Evolutionary conservation across 2,329 filamentous ascomycete genomes (phyloP).

Genomic region (Scolecobasidium constrictum): DNA sequence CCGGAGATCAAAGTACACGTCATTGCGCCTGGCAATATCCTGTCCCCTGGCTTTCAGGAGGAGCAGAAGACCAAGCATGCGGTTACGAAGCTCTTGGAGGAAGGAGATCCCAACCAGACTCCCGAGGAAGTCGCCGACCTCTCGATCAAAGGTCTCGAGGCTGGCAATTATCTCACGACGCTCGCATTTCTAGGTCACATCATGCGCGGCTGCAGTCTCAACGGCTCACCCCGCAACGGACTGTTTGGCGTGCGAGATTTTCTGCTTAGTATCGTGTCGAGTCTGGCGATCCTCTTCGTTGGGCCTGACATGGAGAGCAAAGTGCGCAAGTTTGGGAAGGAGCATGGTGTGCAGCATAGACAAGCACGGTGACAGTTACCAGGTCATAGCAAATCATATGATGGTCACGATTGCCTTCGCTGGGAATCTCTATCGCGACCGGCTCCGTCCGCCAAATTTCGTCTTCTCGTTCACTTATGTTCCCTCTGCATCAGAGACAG

Average conservation of each 20-base stretch:
- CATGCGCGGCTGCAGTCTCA: slow-evolving; percentile 52
- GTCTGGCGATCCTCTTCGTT: slow-evolving; percentile 44
- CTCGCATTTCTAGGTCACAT: slow-evolving; percentile 61
- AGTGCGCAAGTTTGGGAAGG: slow-evolving; percentile 46
- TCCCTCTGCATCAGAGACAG: no score
- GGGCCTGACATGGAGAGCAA: slow-evolving; percentile 46
- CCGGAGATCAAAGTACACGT: slow-evolving; percentile 64
- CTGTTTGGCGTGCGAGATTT: slow-evolving; percentile 44
- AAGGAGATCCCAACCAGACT: slow-evolving; percentile 67
- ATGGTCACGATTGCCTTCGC: no score
- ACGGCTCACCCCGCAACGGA: slow-evolving; percentile 42
- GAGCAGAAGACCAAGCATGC: slow-evolving; percentile 74
- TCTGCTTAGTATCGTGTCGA: slow-evolving; percentile 41
- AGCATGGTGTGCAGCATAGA: slow-evolving; percentile 30
- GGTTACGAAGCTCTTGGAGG: slow-evolving; percentile 69
- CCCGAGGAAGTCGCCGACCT: slow-evolving; percentile 65
- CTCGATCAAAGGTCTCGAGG: slow-evolving; percentile 65
- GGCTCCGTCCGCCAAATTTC: no score
- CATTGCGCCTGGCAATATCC: slow-evolving; percentile 76
- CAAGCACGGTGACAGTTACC: background rate
- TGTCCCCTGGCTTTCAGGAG: slow-evolving; percentile 59
- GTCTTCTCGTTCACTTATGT: no score
- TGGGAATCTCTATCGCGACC: no score
- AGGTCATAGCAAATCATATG: no score
- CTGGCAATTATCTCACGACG: slow-evolving; percentile 67